phyloP scores from a whole-genome alignment of 176 grass and related monocot genomes.

The Urochloa ruziziensis region DNA sequence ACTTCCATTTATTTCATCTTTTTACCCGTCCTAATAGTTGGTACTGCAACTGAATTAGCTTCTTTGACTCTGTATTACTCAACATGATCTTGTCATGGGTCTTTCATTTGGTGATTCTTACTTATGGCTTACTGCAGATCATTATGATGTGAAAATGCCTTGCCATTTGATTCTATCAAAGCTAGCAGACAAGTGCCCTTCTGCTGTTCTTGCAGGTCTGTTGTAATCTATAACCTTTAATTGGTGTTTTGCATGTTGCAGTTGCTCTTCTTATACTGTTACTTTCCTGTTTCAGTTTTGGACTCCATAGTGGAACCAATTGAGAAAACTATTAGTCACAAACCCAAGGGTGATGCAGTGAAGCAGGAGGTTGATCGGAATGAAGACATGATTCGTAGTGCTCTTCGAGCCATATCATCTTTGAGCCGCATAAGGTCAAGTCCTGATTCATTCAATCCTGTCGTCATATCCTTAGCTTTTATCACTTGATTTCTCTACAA shows the following conservation, averaged over 20 bases:
- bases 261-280: constrained; percentile 23
- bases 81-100: not conserved
- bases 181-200: constrained; percentile 95
- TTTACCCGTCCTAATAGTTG: not conserved
- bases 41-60: too few species aligned
- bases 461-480: not conserved
- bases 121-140: constrained; percentile 59
- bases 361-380: constrained; percentile 97
- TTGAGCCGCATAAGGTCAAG: constrained; percentile 75
- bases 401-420: constrained; percentile 83
- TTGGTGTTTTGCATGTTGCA: not conserved
- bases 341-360: constrained; percentile 91
- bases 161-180: constrained; percentile 99
- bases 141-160: constrained; percentile 99
- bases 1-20: not conserved
- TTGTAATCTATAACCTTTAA: not conserved
- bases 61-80: not conserved
- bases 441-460: not conserved
- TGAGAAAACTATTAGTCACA: constrained; percentile 87
- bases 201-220: constrained; percentile 91
- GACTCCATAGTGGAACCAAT: constrained; percentile 94
- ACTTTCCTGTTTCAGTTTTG: constrained; percentile 57
- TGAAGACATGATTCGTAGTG: constrained; percentile 98
- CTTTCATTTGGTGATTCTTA: too few species aligned
- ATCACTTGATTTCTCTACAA: not conserved